Percentiles rank a stretch among this genome's conserved stretches.
These are phyloP conservation scores for Botryotinia narcissicola DNA, from an alignment of 2,329 filamentous ascomycete genomes.

Conservation along the genomic window DNA sequence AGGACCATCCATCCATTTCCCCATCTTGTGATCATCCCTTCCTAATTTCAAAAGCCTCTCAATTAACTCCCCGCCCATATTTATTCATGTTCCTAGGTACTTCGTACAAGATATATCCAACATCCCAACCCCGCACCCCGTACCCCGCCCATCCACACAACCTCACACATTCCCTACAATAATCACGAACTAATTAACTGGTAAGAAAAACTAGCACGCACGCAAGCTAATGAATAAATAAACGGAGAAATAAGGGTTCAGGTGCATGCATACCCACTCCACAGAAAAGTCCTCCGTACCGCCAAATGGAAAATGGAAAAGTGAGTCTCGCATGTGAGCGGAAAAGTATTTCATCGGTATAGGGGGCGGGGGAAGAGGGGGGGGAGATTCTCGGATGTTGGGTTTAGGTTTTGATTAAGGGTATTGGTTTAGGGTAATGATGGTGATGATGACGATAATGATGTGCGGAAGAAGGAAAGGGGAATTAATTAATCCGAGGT, in stretches of 20 bases:
- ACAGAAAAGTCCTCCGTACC: no score
- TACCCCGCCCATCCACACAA: neutral
- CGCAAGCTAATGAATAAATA: no score
- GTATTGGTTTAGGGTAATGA: constrained; percentile 50
- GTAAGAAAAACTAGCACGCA: no score
- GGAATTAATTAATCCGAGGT: neutral
- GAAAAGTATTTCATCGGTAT: neutral
- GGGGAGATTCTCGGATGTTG: neutral
- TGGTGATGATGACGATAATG: constrained; percentile 53
- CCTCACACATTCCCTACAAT: no score
- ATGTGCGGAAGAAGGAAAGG: constrained; percentile 44
- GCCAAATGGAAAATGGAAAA: neutral
- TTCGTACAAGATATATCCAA: no score
- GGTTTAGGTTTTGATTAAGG: constrained; percentile 44
- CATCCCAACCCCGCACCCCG: neutral
- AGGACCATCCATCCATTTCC: neutral
- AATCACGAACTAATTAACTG: no score
- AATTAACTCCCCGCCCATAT: neutral
- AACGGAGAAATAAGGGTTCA: neutral
- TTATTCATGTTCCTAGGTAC: no score
- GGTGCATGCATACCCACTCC: no score
- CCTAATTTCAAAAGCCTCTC: no score
- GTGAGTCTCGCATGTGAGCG: neutral
- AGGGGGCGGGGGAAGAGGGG: neutral
- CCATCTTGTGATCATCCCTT: neutral